Evolutionary conservation across 225 moss, liverwort and hornwort species (phyloP).

Genomic region (Thuidium tamariscinum): DNA sequence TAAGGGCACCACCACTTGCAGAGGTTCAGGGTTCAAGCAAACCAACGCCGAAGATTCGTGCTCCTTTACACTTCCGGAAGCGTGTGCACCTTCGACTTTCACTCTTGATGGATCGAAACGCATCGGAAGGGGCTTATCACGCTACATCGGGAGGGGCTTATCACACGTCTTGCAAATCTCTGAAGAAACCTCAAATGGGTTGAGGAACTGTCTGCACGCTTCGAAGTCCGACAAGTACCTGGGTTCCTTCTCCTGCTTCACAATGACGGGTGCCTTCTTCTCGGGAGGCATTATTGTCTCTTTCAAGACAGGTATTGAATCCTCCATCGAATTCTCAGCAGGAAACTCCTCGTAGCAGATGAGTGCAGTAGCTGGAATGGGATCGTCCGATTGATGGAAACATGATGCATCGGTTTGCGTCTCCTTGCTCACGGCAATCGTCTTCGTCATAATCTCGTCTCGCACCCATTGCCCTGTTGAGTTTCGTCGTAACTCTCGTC

Average conservation of each 20-base stretch:
- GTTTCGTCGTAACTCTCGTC: not conserved
- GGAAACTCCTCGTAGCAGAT: not conserved
- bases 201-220: not conserved
- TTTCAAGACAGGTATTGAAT: not conserved
- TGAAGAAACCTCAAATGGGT: not conserved
- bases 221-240: not conserved
- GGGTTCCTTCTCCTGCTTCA: not conserved
- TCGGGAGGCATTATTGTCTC: not conserved
- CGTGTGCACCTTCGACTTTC: slow-evolving; percentile 6
- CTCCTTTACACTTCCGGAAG: not conserved
- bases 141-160: too few relatives aligned
- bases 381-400: not conserved
- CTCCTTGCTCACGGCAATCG: not conserved
- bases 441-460: not conserved
- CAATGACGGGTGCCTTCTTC: not conserved
- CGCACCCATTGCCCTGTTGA: not conserved
- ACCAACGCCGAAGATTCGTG: not conserved
- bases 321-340: not conserved
- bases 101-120: slow-evolving; percentile 16
- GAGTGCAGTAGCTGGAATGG: not conserved
- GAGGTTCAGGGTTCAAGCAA: slow-evolving; percentile 32
- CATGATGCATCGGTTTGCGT: slow-evolving; percentile 10
- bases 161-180: slow-evolving; percentile 12
- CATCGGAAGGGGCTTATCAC: not conserved
- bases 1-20: slow-evolving; percentile 13